phyloP scores from a whole-genome alignment of 169 alveolate species.

The Eimeria necatrix region DNA sequence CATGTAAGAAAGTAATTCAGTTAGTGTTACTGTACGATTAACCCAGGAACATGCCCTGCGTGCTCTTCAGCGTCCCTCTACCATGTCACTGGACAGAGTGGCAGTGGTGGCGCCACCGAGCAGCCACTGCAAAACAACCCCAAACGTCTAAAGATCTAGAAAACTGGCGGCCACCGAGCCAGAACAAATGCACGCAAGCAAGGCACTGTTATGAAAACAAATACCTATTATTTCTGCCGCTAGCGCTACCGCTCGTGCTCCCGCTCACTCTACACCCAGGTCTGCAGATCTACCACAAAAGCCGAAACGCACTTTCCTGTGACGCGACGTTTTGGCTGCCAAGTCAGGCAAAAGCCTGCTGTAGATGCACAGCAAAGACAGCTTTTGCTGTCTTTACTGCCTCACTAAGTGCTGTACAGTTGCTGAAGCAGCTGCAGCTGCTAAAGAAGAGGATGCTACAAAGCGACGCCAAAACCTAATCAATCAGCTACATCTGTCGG shows the following conservation, averaged over 20 bases:
- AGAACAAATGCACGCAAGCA: neutral
- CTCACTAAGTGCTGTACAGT: neutral
- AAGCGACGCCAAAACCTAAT: too few species aligned
- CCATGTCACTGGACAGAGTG: too few species aligned
- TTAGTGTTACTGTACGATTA: too few species aligned
- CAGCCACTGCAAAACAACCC: too few species aligned
- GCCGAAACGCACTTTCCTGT: neutral
- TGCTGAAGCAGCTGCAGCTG: neutral
- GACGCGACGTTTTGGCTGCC: neutral
- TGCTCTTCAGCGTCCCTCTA: too few species aligned
- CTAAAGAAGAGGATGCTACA: neutral
- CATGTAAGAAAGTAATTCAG: too few species aligned
- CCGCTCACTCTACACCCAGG: neutral
- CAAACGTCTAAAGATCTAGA: too few species aligned
- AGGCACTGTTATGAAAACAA: neutral
- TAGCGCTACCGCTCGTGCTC: neutral
- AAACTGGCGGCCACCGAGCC: neutral
- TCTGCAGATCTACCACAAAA: too few species aligned
- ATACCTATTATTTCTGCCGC: neutral
- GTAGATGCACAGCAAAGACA: neutral
- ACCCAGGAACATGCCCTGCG: too few species aligned
- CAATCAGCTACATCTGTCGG: too few species aligned
- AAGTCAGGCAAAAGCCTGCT: neutral
- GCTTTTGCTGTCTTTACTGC: neutral
- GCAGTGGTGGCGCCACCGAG: too few species aligned